Percentiles rank a stretch among this genome's conserved stretches.
Conservation (phyloP, 1,284 basidiomycete genomes). For the Cutaneotrichosporon spelunceum region DNA sequence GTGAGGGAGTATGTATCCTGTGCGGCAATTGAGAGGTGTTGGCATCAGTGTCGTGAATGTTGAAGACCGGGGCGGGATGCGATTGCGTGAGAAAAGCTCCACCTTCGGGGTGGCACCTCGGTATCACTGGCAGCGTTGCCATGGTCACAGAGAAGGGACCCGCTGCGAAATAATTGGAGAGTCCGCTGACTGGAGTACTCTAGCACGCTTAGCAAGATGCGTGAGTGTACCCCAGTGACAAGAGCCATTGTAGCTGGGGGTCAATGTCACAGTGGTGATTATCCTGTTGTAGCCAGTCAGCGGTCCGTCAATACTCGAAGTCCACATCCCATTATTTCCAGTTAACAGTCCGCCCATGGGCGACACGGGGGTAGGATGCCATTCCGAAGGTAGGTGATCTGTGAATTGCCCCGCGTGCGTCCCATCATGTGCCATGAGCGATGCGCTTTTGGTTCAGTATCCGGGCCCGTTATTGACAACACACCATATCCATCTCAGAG, state of each 20-base stretch:
- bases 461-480: background rate
- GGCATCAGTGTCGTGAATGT: background rate
- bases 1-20: no score
- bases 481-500: background rate
- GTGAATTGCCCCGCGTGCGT: background rate
- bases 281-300: no score
- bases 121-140: background rate
- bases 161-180: background rate
- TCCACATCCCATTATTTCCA: no score
- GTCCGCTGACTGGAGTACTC: background rate
- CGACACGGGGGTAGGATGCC: no score
- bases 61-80: background rate
- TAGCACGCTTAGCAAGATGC: background rate
- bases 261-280: background rate
- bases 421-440: background rate
- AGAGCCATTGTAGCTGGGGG: background rate
- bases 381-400: constrained; percentile 7
- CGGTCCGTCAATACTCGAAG: no score
- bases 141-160: background rate
- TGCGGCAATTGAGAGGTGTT: background rate
- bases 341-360: no score
- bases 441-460: background rate
- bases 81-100: no score
- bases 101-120: no score
- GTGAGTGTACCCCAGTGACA: background rate